Percentiles rank a stretch among this genome's conserved stretches.
phyloP scores from a whole-genome alignment of 768 basidiomycete genomes.

The Hydnum rufescens region DNA sequence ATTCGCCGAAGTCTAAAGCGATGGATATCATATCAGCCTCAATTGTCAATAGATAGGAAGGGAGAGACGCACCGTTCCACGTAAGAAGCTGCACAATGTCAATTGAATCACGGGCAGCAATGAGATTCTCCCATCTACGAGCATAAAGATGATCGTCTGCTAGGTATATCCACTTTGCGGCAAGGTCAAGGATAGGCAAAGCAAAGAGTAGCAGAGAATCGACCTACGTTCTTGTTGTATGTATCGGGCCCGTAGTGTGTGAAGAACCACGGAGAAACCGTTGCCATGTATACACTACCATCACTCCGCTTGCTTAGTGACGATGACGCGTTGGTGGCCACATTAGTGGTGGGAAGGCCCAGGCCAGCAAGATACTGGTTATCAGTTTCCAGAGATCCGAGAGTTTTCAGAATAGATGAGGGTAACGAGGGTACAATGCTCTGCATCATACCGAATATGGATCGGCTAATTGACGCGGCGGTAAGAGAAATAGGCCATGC shows the following conservation, averaged over 20 bases:
- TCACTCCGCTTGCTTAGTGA: no score
- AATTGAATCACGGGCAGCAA: conserved; percentile 16
- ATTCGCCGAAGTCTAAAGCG: conserved; percentile 37
- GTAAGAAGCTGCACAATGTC: conserved; percentile 17
- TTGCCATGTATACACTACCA: conserved; percentile 26
- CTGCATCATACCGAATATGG: conserved; percentile 11
- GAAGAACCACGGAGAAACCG: conserved; percentile 62
- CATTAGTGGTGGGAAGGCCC: neutral
- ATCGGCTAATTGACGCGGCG: no score
- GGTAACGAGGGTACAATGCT: conserved; percentile 9
- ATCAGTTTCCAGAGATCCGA: neutral
- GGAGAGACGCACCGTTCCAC: conserved; percentile 18
- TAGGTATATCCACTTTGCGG: conserved; percentile 11
- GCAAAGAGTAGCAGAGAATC: neutral
- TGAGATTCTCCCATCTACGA: conserved; percentile 18
- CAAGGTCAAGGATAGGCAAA: neutral
- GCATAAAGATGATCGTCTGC: conserved; percentile 19
- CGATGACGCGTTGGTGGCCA: neutral
- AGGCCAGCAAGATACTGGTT: neutral
- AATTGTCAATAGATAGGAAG: neutral
- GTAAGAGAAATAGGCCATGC: conserved; percentile 42
- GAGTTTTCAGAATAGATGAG: neutral
- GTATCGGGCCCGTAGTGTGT: conserved; percentile 49
- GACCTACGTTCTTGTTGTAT: conserved; percentile 43
- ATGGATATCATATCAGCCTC: no score